phyloP scores from a whole-genome alignment of 257 asterid species.

The Solanum paucissectum region DNA sequence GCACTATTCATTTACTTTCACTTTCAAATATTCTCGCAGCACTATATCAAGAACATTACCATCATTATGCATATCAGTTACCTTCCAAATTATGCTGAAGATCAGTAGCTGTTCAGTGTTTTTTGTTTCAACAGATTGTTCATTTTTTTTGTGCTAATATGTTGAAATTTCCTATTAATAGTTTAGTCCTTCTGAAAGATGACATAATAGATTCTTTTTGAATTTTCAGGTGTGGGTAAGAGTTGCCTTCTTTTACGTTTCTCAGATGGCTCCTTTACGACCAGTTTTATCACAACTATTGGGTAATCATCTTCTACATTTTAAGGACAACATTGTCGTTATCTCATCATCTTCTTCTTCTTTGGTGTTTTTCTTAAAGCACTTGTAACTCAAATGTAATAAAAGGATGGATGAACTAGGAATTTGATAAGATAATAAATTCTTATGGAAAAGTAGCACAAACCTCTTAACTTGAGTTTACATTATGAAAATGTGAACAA shows the following conservation, averaged over 20 bases:
- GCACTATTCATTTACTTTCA: background rate
- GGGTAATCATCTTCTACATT: constrained; percentile 30
- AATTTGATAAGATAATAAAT: background rate
- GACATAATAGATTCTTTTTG: background rate
- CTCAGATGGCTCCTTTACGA: constrained; percentile 97
- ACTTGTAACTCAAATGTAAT: background rate
- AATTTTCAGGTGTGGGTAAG: constrained; percentile 71
- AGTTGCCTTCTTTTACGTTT: constrained; percentile 97
- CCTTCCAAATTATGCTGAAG: background rate
- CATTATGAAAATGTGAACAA: background rate
- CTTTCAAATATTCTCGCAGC: background rate
- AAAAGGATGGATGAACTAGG: background rate
- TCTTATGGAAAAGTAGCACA: background rate
- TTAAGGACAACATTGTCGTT: background rate
- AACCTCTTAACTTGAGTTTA: background rate
- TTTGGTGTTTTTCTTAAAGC: background rate
- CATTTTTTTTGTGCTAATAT: background rate
- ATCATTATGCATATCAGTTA: background rate
- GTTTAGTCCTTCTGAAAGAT: background rate
- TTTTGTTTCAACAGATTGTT: background rate
- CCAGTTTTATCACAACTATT: constrained; percentile 90
- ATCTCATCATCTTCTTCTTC: background rate
- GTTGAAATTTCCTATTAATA: background rate
- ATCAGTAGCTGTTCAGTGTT: background rate
- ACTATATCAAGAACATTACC: background rate